phyloP scores from a whole-genome alignment of 2,329 filamentous ascomycete species.

The Mariannaea sp. region DNA sequence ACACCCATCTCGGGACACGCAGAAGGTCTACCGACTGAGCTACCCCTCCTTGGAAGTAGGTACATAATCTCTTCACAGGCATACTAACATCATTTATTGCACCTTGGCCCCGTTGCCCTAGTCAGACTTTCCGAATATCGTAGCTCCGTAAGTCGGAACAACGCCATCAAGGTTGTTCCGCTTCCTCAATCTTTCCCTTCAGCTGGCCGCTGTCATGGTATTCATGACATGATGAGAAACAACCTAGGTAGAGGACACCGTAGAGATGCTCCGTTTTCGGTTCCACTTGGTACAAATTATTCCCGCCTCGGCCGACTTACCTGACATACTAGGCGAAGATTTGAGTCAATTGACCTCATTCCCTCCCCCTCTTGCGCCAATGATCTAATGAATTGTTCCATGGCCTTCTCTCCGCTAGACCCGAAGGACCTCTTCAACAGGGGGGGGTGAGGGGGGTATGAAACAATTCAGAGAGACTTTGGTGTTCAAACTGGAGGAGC shows the following conservation, averaged over 20 bases:
- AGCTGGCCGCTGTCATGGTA: conserved; percentile 12
- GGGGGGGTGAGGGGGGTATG: conserved; percentile 15
- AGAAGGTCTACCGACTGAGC: too few species aligned
- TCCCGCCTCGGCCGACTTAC: conserved; percentile 26
- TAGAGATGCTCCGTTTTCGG: conserved; percentile 23
- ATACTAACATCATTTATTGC: too few species aligned
- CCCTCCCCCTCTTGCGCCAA: conserved; percentile 28
- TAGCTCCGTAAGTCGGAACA: conserved; percentile 10
- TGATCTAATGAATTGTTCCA: conserved; percentile 22
- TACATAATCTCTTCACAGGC: too few species aligned
- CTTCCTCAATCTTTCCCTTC: conserved; percentile 8
- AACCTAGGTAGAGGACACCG: too few species aligned
- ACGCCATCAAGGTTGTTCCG: conserved; percentile 32
- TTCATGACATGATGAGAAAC: too few species aligned
- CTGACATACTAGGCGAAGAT: conserved; percentile 23
- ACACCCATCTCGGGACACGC: not conserved
- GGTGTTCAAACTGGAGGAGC: conserved; percentile 8
- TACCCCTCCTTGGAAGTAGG: too few species aligned
- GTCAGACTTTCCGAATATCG: conserved; percentile 12
- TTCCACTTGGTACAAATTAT: conserved; percentile 30
- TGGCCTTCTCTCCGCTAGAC: conserved; percentile 31
- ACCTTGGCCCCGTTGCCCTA: too few species aligned
- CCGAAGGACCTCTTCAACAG: conserved; percentile 31
- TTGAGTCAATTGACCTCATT: conserved; percentile 38
- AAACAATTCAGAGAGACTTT: not conserved